Conservation (phyloP, 2,329 filamentous ascomycete species). For the Hymenotorrendiella dingleyae region DNA sequence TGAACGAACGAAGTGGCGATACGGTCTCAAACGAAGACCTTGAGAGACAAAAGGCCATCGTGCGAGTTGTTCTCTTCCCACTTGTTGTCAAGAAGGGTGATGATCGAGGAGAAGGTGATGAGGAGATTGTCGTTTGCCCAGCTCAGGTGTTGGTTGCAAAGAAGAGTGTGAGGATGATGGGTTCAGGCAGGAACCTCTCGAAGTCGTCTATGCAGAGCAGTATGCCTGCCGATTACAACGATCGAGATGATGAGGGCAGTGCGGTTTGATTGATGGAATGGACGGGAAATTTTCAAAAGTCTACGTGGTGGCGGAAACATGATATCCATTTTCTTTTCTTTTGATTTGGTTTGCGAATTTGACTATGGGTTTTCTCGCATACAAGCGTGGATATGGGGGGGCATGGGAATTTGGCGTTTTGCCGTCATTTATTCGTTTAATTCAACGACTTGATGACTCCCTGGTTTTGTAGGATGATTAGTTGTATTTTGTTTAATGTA, state of each 20-base stretch:
- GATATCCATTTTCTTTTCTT: conserved; percentile 1
- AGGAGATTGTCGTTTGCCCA: conserved; percentile 91
- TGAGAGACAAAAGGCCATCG: conserved; percentile 67
- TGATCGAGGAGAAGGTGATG: conserved; percentile 78
- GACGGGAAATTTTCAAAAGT: background rate
- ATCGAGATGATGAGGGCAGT: background rate
- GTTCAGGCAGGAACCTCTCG: conserved; percentile 21
- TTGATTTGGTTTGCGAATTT: background rate
- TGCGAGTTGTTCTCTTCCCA: conserved; percentile 91
- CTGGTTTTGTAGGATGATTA: background rate
- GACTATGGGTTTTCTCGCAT: background rate
- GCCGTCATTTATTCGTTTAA: background rate
- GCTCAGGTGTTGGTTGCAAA: conserved; percentile 82
- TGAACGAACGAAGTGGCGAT: conserved; percentile 84
- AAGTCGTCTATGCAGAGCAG: conserved; percentile 29
- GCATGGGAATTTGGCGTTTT: conserved; percentile 1
- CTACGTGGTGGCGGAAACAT: background rate
- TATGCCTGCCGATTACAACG: conserved; percentile 23
- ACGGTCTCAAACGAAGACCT: conserved; percentile 68
- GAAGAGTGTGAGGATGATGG: conserved; percentile 24
- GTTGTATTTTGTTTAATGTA: background rate
- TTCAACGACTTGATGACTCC: background rate
- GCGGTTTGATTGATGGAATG: background rate
- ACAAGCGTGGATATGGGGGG: background rate
- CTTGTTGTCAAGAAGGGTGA: conserved; percentile 94